Evolutionary conservation across 2,329 filamentous ascomycete genomes (phyloP).

Genomic region (Rhinocladiella mackenziei): DNA sequence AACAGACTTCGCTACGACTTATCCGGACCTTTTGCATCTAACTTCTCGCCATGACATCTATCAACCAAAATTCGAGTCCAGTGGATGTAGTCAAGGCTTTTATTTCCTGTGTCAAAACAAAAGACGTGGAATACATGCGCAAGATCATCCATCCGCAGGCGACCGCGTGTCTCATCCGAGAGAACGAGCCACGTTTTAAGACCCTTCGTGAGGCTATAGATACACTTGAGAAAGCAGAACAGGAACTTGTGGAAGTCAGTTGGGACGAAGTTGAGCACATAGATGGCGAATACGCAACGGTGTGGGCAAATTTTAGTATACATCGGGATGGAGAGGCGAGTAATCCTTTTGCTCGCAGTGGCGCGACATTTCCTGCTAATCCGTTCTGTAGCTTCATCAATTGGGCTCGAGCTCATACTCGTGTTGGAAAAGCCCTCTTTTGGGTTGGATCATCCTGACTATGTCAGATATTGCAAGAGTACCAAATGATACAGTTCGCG

Average conservation of each 20-base stretch:
- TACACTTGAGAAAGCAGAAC: slow-evolving; percentile 8
- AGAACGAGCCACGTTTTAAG: slow-evolving; percentile 10
- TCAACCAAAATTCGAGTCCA: slow-evolving; percentile 1
- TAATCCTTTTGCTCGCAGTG: slow-evolving; percentile 1
- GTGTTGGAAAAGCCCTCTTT: slow-evolving; percentile 9
- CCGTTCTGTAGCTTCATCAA: slow-evolving; percentile 4
- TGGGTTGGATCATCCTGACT: slow-evolving; percentile 6
- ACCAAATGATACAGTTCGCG: background rate
- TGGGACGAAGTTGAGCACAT: slow-evolving; percentile 10
- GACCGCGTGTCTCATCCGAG: slow-evolving; percentile 9
- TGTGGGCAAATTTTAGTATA: slow-evolving; percentile 8
- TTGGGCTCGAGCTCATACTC: slow-evolving; percentile 6
- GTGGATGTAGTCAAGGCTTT: slow-evolving; percentile 8
- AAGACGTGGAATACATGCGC: slow-evolving; percentile 8
- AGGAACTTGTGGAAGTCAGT: slow-evolving; percentile 5
- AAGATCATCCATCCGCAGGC: slow-evolving; percentile 8
- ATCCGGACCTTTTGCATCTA: slow-evolving; percentile 1
- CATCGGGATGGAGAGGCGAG: slow-evolving; percentile 8
- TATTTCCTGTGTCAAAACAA: slow-evolving; percentile 9
- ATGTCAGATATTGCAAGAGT: slow-evolving; percentile 9
- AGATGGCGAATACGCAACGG: slow-evolving; percentile 8
- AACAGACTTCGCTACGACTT: background rate
- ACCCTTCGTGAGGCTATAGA: background rate
- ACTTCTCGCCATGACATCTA: slow-evolving; percentile 3
- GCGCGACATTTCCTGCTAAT: slow-evolving; percentile 3